phyloP scores from a whole-genome alignment of 2,329 filamentous ascomycete species.

The Fusarium hainanense region DNA sequence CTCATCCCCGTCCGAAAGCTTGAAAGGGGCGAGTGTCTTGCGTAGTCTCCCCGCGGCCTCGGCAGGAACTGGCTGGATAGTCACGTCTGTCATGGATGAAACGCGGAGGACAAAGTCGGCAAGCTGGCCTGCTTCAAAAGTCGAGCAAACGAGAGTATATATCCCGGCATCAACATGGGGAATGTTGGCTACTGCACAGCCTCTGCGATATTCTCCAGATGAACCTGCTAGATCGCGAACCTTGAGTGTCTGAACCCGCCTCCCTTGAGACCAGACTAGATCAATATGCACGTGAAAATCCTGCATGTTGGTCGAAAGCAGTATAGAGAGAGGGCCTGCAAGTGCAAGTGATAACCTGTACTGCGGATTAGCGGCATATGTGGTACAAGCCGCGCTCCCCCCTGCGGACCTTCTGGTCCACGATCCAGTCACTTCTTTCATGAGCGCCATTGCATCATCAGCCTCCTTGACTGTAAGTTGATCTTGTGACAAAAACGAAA shows the following conservation, averaged over 20 bases:
- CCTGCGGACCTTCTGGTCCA: conserved; percentile 88
- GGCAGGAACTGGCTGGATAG: conserved; percentile 70
- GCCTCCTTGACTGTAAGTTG: conserved; percentile 72
- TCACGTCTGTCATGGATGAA: conserved; percentile 69
- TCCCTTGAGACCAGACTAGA: conserved; percentile 80
- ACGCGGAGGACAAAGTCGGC: conserved; percentile 81
- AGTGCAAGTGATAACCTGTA: conserved; percentile 73
- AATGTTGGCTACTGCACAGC: conserved; percentile 77
- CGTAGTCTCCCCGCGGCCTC: conserved; percentile 81
- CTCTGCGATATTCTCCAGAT: conserved; percentile 88
- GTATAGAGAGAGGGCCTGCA: conserved; percentile 73
- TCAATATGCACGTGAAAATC: conserved; percentile 86
- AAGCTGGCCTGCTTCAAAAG: conserved; percentile 83
- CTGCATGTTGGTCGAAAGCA: conserved; percentile 74
- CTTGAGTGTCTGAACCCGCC: conserved; percentile 75
- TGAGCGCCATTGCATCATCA: conserved; percentile 66
- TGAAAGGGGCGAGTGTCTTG: conserved; percentile 67
- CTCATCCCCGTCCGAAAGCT: conserved; percentile 58
- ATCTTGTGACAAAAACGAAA: conserved; percentile 81
- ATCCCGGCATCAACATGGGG: conserved; percentile 71
- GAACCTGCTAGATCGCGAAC: conserved; percentile 82
- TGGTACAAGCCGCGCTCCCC: conserved; percentile 80
- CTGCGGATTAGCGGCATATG: conserved; percentile 89
- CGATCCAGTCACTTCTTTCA: conserved; percentile 67
- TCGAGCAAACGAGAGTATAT: conserved; percentile 92